Evolutionary conservation across 78 protist genomes (phyloP).

Genomic region (Dictyostelium purpureum): DNA sequence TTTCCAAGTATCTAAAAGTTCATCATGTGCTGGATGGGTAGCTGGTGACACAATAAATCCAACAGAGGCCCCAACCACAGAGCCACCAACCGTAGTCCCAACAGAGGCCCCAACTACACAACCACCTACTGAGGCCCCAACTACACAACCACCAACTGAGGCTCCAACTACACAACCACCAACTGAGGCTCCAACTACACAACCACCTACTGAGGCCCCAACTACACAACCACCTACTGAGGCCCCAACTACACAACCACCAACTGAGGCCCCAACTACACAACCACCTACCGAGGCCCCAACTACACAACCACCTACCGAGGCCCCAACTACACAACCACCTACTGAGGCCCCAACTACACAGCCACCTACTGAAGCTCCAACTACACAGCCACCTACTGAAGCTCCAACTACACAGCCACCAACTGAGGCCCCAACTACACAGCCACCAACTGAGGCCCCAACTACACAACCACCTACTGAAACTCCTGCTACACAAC

Average conservation of each 20-base stretch:
- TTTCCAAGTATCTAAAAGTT: neutral
- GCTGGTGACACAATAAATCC: neutral
- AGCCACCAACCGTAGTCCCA: neutral
- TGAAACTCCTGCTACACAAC: neutral
- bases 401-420: neutral
- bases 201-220: neutral
- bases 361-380: neutral
- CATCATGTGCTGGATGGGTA: constrained; percentile 20
- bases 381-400: neutral
- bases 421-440: too few species aligned
- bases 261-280: neutral
- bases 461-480: neutral
- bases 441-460: neutral
- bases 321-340: neutral
- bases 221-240: neutral
- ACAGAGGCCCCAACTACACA: neutral
- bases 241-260: neutral
- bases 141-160: neutral
- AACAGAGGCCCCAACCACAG: constrained; percentile 1
- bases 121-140: neutral
- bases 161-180: neutral
- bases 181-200: neutral
- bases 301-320: neutral
- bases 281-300: neutral
- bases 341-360: neutral